Conservation (phyloP, 2,329 filamentous ascomycete genomes). For the Sarocladiaceae sp. region DNA sequence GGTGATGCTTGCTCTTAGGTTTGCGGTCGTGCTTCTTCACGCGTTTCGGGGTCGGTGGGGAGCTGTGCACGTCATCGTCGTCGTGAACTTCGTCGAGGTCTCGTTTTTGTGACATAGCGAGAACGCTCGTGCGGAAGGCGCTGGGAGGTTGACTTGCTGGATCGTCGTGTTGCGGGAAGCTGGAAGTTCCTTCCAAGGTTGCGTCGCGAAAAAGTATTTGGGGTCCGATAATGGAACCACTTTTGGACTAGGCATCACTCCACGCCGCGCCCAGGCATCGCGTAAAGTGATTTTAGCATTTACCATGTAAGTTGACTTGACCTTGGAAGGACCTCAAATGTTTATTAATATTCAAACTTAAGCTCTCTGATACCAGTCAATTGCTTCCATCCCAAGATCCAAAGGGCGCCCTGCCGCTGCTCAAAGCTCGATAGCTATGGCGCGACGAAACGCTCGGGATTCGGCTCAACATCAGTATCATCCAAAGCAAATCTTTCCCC, state of each 20-base stretch:
- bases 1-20: slow-evolving; percentile 27
- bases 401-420: too few relatives aligned
- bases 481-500: slow-evolving; percentile 19
- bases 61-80: slow-evolving; percentile 18
- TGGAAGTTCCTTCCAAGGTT: too few relatives aligned
- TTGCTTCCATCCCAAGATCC: too few relatives aligned
- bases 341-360: too few relatives aligned
- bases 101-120: slow-evolving; percentile 31
- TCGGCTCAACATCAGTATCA: slow-evolving; percentile 21
- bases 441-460: slow-evolving; percentile 28
- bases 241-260: too few relatives aligned
- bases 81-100: slow-evolving; percentile 24
- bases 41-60: slow-evolving; percentile 17
- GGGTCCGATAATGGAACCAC: neutral
- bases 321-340: too few relatives aligned
- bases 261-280: too few relatives aligned
- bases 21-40: slow-evolving; percentile 15
- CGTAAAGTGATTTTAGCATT: too few relatives aligned
- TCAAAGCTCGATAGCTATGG: neutral
- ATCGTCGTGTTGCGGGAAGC: neutral
- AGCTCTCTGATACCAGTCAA: too few relatives aligned
- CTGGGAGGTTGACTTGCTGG: neutral
- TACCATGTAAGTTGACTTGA: too few relatives aligned
- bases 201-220: neutral
- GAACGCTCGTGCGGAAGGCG: neutral